Percentiles rank a stretch among this genome's conserved stretches.
phyloP scores from a whole-genome alignment of 306 rosid species.

The Potentilla sterilis region DNA sequence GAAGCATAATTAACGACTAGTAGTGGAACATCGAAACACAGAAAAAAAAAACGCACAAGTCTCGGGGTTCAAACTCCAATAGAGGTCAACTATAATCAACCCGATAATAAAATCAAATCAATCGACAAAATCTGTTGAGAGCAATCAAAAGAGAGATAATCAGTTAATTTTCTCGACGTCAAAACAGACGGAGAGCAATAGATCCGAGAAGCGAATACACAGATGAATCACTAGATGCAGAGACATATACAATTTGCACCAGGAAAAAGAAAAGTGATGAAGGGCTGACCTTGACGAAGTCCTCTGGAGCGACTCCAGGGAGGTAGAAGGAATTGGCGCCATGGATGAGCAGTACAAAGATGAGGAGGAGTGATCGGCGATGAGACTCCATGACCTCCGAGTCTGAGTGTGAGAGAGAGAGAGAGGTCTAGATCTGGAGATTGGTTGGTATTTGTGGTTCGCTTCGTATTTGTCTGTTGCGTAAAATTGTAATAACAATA shows the following conservation, averaged over 20 bases:
- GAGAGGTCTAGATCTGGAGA: slow-evolving; percentile 27
- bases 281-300: slow-evolving; percentile 68
- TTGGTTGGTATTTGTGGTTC: slow-evolving; percentile 9
- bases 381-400: slow-evolving; percentile 75
- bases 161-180: slow-evolving; percentile 15
- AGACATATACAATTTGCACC: background rate
- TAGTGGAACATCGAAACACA: background rate
- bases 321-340: slow-evolving; percentile 73
- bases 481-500: slow-evolving; percentile 9
- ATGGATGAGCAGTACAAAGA: slow-evolving; percentile 55
- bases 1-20: background rate
- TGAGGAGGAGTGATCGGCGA: slow-evolving; percentile 23
- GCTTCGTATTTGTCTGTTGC: slow-evolving; percentile 14
- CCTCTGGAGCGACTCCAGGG: slow-evolving; percentile 99
- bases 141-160: background rate
- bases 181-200: slow-evolving; percentile 24
- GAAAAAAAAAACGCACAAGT: background rate
- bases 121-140: background rate
- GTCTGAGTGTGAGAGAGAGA: slow-evolving; percentile 31
- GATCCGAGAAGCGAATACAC: slow-evolving; percentile 39
- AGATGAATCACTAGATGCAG: slow-evolving; percentile 36
- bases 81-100: background rate
- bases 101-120: background rate
- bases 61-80: background rate
- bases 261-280: background rate